A percentile compares a stretch with the other conserved stretches of the same genome.
Conservation (phyloP, 257 asterid species). For the Solanum chmielewskii region DNA sequence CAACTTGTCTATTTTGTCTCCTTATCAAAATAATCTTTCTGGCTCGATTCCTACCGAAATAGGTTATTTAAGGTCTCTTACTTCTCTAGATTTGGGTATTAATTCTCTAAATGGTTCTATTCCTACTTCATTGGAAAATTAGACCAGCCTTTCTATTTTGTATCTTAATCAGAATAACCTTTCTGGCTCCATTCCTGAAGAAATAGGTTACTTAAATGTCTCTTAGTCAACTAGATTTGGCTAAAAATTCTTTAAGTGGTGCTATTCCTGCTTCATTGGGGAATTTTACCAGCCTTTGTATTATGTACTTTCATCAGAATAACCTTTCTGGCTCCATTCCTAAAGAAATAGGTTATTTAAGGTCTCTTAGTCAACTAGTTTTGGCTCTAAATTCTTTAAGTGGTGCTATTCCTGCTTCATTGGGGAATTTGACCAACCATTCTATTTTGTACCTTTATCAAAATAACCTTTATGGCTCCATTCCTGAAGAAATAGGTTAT, state of each 20-base stretch:
- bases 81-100: neutral
- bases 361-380: neutral
- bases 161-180: neutral
- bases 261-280: neutral
- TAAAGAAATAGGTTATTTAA: neutral
- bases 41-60: neutral
- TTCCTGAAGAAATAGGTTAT: no score
- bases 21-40: neutral
- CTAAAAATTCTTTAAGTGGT: neutral
- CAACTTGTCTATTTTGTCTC: neutral
- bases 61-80: neutral
- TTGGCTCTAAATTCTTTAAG: neutral
- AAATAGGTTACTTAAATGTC: neutral
- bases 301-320: neutral
- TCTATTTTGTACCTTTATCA: fast-evolving
- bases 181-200: neutral
- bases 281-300: no score
- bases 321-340: neutral
- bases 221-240: neutral
- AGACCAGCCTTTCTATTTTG: neutral
- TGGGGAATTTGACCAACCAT: neutral
- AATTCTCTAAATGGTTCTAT: neutral
- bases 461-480: neutral
- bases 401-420: neutral
- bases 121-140: neutral